A percentile compares a stretch with the other conserved stretches of the same genome.
These are phyloP conservation scores for Elsinoe batatas DNA, from an alignment of 2,329 filamentous ascomycete genomes.

Conservation along the genomic window DNA sequence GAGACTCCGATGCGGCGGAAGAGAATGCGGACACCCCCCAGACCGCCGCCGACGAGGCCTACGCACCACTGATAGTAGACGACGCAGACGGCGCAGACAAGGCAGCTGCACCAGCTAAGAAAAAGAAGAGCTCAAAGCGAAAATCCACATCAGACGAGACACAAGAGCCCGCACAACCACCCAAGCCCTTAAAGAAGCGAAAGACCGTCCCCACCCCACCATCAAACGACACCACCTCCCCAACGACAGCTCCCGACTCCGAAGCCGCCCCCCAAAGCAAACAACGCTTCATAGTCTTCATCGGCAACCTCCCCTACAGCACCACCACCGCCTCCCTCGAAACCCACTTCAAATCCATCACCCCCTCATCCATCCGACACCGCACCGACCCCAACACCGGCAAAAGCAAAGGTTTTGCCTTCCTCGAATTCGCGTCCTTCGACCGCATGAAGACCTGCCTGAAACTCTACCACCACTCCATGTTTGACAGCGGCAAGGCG, in stretches of 20 bases:
- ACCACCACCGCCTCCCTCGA: constrained; percentile 61
- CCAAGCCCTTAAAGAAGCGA: constrained; percentile 13
- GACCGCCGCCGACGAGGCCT: constrained; percentile 21
- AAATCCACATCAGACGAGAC: constrained; percentile 16
- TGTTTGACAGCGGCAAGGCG: constrained; percentile 47
- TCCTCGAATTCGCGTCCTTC: constrained; percentile 79
- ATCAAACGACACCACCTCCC: constrained; percentile 13
- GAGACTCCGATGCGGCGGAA: constrained; percentile 16
- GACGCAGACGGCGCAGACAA: constrained; percentile 14
- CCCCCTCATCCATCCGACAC: constrained; percentile 61
- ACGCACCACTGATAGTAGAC: constrained; percentile 14
- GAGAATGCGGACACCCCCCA: constrained; percentile 18
- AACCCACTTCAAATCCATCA: constrained; percentile 68
- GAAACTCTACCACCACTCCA: constrained; percentile 79
- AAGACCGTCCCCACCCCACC: constrained; percentile 8
- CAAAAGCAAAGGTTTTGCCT: constrained; percentile 67
- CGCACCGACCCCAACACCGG: constrained; percentile 56
- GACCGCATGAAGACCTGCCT: constrained; percentile 89
- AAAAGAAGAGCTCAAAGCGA: constrained; percentile 6
- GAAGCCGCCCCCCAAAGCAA: constrained; percentile 29
- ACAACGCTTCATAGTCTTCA: constrained; percentile 65
- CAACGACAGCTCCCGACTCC: not conserved
- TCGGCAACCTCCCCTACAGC: constrained; percentile 81
- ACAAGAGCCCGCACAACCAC: constrained; percentile 16
- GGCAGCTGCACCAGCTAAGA: constrained; percentile 6